Conservation (phyloP, 2,329 filamentous ascomycete species). For the Stemphylium beticola region DNA sequence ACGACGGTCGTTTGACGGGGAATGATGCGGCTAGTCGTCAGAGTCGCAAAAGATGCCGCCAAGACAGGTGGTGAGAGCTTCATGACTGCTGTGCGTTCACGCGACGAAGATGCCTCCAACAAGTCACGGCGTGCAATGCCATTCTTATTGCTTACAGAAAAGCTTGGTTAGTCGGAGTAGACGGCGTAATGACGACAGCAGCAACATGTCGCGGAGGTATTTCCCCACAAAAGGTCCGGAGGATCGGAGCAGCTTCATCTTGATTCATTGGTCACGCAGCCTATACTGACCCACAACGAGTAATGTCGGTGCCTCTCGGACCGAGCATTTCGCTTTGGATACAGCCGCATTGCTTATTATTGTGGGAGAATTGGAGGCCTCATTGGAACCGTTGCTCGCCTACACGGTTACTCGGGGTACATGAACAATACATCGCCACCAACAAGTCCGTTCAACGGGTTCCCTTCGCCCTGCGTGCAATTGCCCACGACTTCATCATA, state of each 20-base stretch:
- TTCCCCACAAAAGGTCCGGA: constrained; percentile 9
- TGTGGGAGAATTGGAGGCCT: neutral
- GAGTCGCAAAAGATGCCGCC: constrained; percentile 3
- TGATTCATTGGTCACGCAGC: neutral
- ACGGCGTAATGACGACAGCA: constrained; percentile 8
- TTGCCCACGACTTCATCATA: constrained; percentile 45
- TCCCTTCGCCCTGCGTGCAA: constrained; percentile 41
- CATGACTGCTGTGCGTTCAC: neutral
- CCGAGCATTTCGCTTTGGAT: neutral
- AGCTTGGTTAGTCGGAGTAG: neutral
- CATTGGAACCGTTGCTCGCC: neutral
- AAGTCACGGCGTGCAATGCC: neutral
- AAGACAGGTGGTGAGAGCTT: constrained; percentile 5
- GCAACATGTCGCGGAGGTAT: neutral
- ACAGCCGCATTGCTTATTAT: neutral
- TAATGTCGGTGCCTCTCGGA: neutral
- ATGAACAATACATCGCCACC: constrained; percentile 47
- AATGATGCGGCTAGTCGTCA: constrained; percentile 9
- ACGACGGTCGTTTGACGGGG: constrained; percentile 12
- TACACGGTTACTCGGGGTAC: constrained; percentile 17
- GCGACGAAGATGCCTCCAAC: neutral
- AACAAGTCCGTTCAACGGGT: constrained; percentile 36
- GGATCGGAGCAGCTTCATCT: neutral
- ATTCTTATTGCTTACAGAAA: constrained; percentile 4
- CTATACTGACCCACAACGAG: constrained; percentile 1